Percentiles rank a stretch among this genome's conserved stretches.
These are phyloP conservation scores for Aspergillus eucalypticola DNA, from an alignment of 2,329 filamentous ascomycete species.

Conservation along the genomic window DNA sequence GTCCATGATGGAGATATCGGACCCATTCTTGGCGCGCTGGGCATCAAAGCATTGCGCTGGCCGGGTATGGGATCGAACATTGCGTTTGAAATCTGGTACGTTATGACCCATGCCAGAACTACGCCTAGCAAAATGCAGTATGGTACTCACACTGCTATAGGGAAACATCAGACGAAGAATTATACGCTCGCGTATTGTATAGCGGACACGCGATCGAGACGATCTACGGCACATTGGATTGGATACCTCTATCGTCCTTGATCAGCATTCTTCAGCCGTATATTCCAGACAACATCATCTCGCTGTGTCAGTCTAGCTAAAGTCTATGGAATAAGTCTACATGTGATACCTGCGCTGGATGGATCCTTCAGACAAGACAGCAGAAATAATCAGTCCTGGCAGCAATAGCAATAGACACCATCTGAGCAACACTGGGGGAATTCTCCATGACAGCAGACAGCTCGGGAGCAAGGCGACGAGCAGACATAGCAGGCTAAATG, in stretches of 20 bases:
- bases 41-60: constrained; percentile 41
- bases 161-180: constrained; percentile 18
- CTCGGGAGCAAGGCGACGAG: constrained; percentile 9
- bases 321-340: rapidly evolving
- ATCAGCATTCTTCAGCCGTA: constrained; percentile 31
- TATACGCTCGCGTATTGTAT: constrained; percentile 34
- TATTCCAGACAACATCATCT: constrained; percentile 29
- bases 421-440: constrained; percentile 14
- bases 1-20: constrained; percentile 43
- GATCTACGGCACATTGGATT: constrained; percentile 33
- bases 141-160: constrained; percentile 7
- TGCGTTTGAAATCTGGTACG: constrained; percentile 43
- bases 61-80: constrained; percentile 43
- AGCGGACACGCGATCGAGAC: constrained; percentile 33
- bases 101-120: neutral
- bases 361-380: no score
- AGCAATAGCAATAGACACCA: constrained; percentile 13
- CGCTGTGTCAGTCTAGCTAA: constrained; percentile 20
- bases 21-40: constrained; percentile 37
- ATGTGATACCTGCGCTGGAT: neutral
- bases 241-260: constrained; percentile 27
- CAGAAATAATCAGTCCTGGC: neutral
- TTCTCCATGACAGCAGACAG: constrained; percentile 10
- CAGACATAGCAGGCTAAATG: constrained; percentile 12
- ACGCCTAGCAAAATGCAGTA: no score